Evolutionary conservation across 2,329 filamentous ascomycete species (phyloP).

Genomic region (Neopestalotiopsis clavispora): DNA sequence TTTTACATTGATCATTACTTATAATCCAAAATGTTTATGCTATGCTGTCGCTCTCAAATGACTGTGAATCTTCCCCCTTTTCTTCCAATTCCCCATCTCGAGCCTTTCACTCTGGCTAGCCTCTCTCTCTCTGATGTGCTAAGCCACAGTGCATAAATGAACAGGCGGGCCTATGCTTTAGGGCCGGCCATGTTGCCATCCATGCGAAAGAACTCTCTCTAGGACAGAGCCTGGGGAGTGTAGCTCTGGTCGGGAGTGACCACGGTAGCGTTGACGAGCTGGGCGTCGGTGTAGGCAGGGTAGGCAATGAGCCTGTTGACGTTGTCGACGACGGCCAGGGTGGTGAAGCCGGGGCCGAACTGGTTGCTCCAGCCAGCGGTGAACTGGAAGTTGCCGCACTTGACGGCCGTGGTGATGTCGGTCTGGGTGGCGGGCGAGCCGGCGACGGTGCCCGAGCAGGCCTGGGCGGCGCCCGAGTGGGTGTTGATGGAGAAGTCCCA

Average conservation of each 20-base stretch:
- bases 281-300: constrained; percentile 58
- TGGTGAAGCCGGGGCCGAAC: constrained; percentile 62
- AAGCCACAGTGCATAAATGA: background rate
- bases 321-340: constrained; percentile 54
- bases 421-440: constrained; percentile 38
- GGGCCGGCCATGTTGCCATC: background rate
- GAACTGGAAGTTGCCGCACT: constrained; percentile 55
- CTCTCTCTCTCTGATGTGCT: no score
- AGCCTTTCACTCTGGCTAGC: no score
- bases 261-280: constrained; percentile 28
- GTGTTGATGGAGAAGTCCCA: constrained; percentile 48
- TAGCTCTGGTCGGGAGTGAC: constrained; percentile 21
- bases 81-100: no score
- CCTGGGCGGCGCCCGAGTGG: constrained; percentile 31
- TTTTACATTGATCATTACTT: no score
- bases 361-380: constrained; percentile 62
- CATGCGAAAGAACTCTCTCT: background rate
- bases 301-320: constrained; percentile 50
- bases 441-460: constrained; percentile 44
- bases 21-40: no score
- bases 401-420: constrained; percentile 38
- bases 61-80: no score
- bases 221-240: constrained; percentile 15
- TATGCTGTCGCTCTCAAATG: no score
- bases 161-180: background rate